Conservation (phyloP, 768 basidiomycete species). For the Tephrocybe sp. region DNA sequence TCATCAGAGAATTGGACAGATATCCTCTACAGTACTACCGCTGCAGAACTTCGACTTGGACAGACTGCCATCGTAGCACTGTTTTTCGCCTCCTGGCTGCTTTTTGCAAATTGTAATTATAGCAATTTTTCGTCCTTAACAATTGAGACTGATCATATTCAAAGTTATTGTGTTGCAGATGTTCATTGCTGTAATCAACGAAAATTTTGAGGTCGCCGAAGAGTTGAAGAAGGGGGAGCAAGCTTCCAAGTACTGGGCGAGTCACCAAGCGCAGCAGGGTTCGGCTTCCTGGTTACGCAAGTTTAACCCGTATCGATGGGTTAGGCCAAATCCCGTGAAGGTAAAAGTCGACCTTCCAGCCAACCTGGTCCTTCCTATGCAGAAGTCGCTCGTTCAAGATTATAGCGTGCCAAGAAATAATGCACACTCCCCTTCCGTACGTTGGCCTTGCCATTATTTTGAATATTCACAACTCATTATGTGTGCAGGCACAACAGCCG, state of each 20-base stretch:
- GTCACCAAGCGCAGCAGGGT: conserved; percentile 51
- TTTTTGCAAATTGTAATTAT: conserved; percentile 81
- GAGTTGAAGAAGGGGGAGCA: conserved; percentile 85
- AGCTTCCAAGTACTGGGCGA: conserved; percentile 64
- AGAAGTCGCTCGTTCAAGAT: conserved; percentile 69
- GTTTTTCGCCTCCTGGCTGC: conserved; percentile 80
- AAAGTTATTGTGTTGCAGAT: conserved; percentile 89
- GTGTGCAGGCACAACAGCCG: conserved; percentile 23
- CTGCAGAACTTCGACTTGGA: conserved; percentile 58
- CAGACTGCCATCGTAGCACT: conserved; percentile 70
- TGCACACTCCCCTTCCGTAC: conserved; percentile 26
- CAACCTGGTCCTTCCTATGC: conserved; percentile 75
- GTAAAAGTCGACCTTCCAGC: conserved; percentile 72
- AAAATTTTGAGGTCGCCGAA: conserved; percentile 92
- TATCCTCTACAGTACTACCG: conserved; percentile 58
- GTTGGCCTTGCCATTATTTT: conserved; percentile 1
- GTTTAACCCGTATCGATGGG: conserved; percentile 87
- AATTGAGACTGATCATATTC: conserved; percentile 1
- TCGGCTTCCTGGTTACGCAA: conserved; percentile 64
- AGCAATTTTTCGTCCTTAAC: neutral
- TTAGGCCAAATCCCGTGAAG: conserved; percentile 69
- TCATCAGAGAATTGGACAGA: conserved; percentile 95
- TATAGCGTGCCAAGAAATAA: conserved; percentile 39
- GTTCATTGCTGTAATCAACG: conserved; percentile 97
- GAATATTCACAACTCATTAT: neutral